Evolutionary conservation across 805 yeast species (phyloP).

Genomic region (Barnettozyma botsteinii): DNA sequence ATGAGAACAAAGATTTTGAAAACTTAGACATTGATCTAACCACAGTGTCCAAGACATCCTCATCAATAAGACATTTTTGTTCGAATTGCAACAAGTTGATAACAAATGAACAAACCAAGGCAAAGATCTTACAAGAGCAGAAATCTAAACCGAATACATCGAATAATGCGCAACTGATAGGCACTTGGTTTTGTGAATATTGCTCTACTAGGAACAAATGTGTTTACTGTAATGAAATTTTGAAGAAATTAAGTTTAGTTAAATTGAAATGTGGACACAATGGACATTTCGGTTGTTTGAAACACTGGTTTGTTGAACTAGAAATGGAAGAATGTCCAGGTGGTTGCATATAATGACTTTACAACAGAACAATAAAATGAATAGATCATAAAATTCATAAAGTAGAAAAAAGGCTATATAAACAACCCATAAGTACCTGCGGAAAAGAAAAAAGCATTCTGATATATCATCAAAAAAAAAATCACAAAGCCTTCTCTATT

Average conservation of each 20-base stretch:
- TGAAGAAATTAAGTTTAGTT: conserved; percentile 62
- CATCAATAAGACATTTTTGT: conserved; percentile 53
- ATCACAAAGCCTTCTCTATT: background rate
- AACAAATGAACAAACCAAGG: conserved; percentile 51
- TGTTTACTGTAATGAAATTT: conserved; percentile 68
- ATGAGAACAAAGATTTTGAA: conserved; percentile 21
- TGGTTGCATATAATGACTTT: conserved; percentile 34
- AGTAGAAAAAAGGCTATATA: too few species aligned
- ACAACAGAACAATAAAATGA: too few species aligned
- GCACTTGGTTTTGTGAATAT: conserved; percentile 80
- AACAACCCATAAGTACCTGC: too few species aligned
- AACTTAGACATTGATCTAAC: conserved; percentile 9
- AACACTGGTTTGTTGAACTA: conserved; percentile 67
- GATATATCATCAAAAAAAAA: background rate
- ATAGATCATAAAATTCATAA: too few species aligned
- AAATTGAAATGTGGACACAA: conserved; percentile 76
- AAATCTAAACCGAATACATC: background rate
- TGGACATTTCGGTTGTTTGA: conserved; percentile 77
- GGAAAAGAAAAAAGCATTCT: too few species aligned
- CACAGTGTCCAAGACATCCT: conserved; percentile 18
- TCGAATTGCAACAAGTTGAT: conserved; percentile 54
- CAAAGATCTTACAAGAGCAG: conserved; percentile 23
- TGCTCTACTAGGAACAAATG: conserved; percentile 53
- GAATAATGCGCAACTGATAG: conserved; percentile 34
- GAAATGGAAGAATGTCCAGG: conserved; percentile 72